phyloP scores from a whole-genome alignment of 1,139 yeast species.

The Citeromyces hawaiiensis region DNA sequence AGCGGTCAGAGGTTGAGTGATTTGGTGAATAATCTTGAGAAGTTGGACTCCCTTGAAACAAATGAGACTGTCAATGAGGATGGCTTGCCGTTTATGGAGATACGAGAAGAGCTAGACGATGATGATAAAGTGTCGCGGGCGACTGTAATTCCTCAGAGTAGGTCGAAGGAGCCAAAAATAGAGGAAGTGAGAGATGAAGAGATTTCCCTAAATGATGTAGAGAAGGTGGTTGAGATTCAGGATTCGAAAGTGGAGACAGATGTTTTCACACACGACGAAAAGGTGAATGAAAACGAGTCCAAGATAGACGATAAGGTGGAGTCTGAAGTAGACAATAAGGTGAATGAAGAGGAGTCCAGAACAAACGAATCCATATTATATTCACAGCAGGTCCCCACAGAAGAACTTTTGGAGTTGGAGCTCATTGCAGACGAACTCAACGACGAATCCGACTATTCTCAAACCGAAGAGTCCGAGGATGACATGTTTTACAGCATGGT shows the following conservation, averaged over 20 bases:
- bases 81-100: conserved; percentile 62
- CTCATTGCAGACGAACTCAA: conserved; percentile 40
- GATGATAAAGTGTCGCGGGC: conserved; percentile 10
- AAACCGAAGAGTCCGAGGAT: conserved; percentile 18
- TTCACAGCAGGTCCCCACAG: conserved; percentile 2
- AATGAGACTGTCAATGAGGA: conserved; percentile 10
- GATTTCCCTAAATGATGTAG: too few species aligned
- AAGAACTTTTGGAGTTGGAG: conserved; percentile 24
- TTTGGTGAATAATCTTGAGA: neutral
- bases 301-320: too few species aligned
- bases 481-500: conserved; percentile 20
- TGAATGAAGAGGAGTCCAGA: too few species aligned
- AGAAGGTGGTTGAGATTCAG: too few species aligned
- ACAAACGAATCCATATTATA: too few species aligned
- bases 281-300: conserved; percentile 3
- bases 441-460: conserved; percentile 14
- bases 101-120: conserved; percentile 75
- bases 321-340: too few species aligned
- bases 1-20: neutral
- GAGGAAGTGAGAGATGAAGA: neutral
- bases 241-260: too few species aligned
- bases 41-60: neutral
- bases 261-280: too few species aligned
- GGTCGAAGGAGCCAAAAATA: conserved; percentile 2
- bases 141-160: neutral